Evolutionary conservation across 495 filamentous ascomycete genomes (phyloP).

Genomic region (Trichoderma asperelloides): DNA sequence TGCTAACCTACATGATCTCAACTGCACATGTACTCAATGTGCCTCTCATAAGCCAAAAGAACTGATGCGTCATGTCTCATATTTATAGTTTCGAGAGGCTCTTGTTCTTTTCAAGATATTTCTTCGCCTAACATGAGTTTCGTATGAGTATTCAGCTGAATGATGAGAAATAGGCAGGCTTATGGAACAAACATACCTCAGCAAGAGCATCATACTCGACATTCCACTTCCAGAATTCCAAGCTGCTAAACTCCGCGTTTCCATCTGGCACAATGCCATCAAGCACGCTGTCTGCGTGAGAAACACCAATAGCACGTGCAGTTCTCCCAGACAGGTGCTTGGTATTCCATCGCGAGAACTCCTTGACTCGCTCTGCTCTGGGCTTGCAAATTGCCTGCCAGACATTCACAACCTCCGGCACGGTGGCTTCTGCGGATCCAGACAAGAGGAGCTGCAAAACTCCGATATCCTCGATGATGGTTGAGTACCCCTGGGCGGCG

Average conservation of each 20-base stretch:
- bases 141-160: background rate
- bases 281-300: background rate
- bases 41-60: no score
- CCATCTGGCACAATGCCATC: background rate
- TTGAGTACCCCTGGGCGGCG: background rate
- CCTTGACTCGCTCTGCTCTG: background rate
- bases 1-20: no score
- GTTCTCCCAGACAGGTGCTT: background rate
- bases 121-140: background rate
- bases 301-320: background rate
- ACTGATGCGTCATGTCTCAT: no score
- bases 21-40: no score
- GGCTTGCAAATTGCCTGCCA: conserved; percentile 2
- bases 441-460: conserved; percentile 3
- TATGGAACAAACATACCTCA: background rate
- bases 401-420: background rate
- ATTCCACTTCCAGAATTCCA: conserved; percentile 4
- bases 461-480: background rate
- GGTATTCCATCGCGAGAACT: background rate
- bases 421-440: background rate
- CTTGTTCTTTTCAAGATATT: background rate
- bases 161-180: no score
- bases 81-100: background rate
- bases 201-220: background rate
- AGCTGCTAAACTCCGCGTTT: background rate